Base-by-base conservation (phyloP, 2,329 filamentous ascomycete genomes). In the Fusarium graminum region DNA sequence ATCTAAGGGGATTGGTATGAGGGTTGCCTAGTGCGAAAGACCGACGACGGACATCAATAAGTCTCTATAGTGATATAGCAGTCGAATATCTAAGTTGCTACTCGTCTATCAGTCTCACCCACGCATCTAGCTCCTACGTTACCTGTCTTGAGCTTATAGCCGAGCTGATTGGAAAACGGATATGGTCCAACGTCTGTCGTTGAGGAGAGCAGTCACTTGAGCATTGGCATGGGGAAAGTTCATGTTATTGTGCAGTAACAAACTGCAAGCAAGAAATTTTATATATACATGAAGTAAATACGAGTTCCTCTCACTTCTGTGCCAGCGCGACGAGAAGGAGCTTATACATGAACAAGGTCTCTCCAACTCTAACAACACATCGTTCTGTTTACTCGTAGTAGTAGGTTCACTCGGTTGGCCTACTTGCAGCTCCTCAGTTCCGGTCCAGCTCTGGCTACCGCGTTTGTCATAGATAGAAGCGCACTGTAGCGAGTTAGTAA, bases 401-500 rank as follows among this genome's bases (percentile, higher is more conserved):
- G 0, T 68, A 71, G 51, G n/a, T 74, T 74, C 68, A 63, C 74
- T 42, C 69, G 51, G 61, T 72, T 74, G 11, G 36, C 22, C 11
- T 54, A 32, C 7, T 54, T 62, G 59, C 67, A 74, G 13, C 67
- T 71, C 28, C 19, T 34, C 70, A 8, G 72, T 42, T 12, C 70
- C 72, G 11, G 46, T 65, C 59, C 65, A 76, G 26, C 68, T 63
- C 17, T 63, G 57, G 9, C 74, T 70, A 38, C 70, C 70, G 32
- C 67, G 67, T 51, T 75, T 70, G 6, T 47, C 63, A 32, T 56
- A 71, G 13, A 62, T 61, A 7, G 67, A 63, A 46, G 67, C 45
- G 22, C 72, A 72, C 70, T 70, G 16, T 10, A 36, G 13, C 6
- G 32, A 8, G 13, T 55, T 4, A 52, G 36, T 4, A 55, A 22